Base-by-base conservation (phyloP, 1,139 yeast genomes). In the Neolecta irregularis region DNA sequence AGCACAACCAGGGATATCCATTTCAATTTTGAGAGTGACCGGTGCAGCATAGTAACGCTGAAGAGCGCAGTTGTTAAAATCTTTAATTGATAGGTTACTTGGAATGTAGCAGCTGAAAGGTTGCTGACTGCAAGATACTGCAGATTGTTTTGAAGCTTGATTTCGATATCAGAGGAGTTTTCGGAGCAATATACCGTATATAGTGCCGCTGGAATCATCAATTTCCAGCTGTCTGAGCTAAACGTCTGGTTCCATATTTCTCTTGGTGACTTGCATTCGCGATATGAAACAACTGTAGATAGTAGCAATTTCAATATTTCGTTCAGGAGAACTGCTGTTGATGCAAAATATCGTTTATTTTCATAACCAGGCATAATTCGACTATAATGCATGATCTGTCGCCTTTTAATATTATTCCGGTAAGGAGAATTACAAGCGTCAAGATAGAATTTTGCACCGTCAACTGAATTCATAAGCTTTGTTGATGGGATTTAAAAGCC, bases 31-130 rank as follows among this genome's bases (percentile, higher is more conserved):
- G 52, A 41, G 24, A 60, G 51, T 12, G 46, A 38, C 26, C 59
- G 50, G 36, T 54, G 53, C 13, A 59, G 52, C 41, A 59, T 52
- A n/a, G 57, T 50, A 32, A 60, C 64, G 1, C 62, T 57, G 41
- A 59, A 59, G 34, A 58, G 52, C n/a, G 64, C 64, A 1, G 64
- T 59, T 9, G 64, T 60, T 40, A 59, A 48, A 39, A 59, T 59
- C 45, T 59, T 59, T 38, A 59, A 55, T 47, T 59, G 64, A 45
- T 59, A 59, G 3, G 63, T 57, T 40, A 60, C 64, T 46, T 59
- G 64, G 46, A 59, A 59, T 3, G 62, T 57, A 5, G 63, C 62
- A 5, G 64, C 64, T 38, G 57, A 60, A 31, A 59, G 47, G 45
- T 58, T 56, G 8, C 62, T 56, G 8, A 60, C 64, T 6, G 64